Evolutionary conservation across 176 grass and related monocot species (phyloP), one percentile per base, ranked within the genome.

Genomic region (Guadua angustifolia): DNA sequence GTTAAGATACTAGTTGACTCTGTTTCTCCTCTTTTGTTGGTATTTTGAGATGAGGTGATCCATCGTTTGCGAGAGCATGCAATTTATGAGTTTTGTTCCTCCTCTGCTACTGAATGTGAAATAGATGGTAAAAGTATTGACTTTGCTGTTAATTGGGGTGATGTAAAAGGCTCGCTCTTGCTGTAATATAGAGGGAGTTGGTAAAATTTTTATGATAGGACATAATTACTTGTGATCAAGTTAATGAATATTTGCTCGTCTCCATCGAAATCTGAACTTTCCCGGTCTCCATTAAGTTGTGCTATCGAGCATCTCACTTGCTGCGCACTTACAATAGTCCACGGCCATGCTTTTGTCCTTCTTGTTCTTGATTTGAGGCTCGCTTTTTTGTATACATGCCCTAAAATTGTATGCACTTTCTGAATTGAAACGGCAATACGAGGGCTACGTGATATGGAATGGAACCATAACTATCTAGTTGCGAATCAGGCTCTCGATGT

Each of bases 291-390:
- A 81, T 74, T 85, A 12, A 81, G 77, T 21, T 62, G 62, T 62
- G 61, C n/a, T 75, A 69, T 75, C 61, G 68, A 85, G 82, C 80
- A 85, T 81, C 62, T 81, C 61, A 10, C 42, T 81, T 60, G 5
- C 56, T 32, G 82, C 76, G 76, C 76, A 85, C 82, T 80, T 42
- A 24, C 76, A 61, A 58, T 49, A 43, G 40, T 68, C 46, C 53
- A 74, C 17, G 55, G 55, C 55, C n/a, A 11, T 24, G n/a, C 72
- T 32, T n/a, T 9, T 84, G 22, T n/a, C 25, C 36, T 59, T 18
- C 63, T 15, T 43, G 3, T 45, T 21, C 47, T 66, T 76, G 25
- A 70, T 24, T 43, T 29, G 49, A 69, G n/a, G 5, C 8, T 53
- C 42, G 29, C 35, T 35, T 10, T 10, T 47, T 19, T 75, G 51